Conservation (phyloP, 208 protist species). For the Trypanosoma boissoni region DNA sequence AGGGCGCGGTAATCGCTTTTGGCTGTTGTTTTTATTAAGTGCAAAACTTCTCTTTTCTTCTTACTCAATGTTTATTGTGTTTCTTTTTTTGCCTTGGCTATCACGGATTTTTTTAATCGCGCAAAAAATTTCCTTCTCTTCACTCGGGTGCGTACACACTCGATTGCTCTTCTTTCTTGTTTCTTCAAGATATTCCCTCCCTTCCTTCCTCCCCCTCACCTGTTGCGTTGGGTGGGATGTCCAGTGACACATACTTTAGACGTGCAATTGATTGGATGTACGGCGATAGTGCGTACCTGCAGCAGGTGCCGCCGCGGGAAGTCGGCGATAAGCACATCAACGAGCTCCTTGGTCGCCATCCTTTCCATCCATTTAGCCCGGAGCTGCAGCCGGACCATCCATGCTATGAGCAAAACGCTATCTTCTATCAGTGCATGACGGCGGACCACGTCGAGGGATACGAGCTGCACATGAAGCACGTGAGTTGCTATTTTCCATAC, state of each 20-base stretch:
- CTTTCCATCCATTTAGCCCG: slow-evolving; percentile 84
- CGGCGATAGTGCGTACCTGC: slow-evolving; percentile 74
- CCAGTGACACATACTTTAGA: slow-evolving; percentile 77
- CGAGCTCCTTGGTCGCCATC: slow-evolving; percentile 79
- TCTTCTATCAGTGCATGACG: slow-evolving; percentile 81
- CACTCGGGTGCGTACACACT: no score
- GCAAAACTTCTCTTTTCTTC: no score
- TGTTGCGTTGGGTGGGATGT: slow-evolving; percentile 7
- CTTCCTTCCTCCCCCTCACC: not conserved
- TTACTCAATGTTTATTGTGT: no score
- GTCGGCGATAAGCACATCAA: slow-evolving; percentile 84
- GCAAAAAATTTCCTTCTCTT: no score
- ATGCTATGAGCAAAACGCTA: slow-evolving; percentile 55
- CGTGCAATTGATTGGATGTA: slow-evolving; percentile 87
- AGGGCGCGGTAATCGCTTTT: no score
- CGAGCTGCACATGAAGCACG: slow-evolving; percentile 85
- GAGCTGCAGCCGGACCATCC: slow-evolving; percentile 60
- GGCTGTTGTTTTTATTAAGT: no score
- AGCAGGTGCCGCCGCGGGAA: slow-evolving; percentile 51
- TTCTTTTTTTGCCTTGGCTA: no score
- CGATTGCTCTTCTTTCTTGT: not conserved
- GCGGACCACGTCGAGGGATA: slow-evolving; percentile 73
- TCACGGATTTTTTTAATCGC: no score
- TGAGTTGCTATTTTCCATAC: slow-evolving; percentile 82
- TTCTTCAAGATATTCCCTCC: not conserved